phyloP scores from a whole-genome alignment of 1,284 basidiomycete species.

The Ganoderma resinaceum region DNA sequence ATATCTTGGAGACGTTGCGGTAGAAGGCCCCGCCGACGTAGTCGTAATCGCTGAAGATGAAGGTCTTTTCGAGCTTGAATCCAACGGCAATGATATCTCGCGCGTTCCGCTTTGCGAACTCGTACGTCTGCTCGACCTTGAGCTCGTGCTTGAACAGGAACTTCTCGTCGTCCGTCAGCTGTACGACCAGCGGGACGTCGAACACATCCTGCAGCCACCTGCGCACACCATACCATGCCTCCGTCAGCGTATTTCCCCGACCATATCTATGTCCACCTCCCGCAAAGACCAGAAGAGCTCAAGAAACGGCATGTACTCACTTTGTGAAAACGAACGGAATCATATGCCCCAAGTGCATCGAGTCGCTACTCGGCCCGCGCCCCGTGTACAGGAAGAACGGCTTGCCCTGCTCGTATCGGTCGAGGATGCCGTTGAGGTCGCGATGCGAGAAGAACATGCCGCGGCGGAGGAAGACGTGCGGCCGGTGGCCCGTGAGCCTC shows the following conservation, averaged over 20 bases:
- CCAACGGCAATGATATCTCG: constrained; percentile 97
- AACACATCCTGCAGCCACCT: constrained; percentile 99
- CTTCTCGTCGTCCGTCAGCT: constrained; percentile 99
- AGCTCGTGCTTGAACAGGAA: constrained; percentile 97
- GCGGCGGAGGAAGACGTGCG: constrained; percentile 91
- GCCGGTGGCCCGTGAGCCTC: constrained; percentile 86
- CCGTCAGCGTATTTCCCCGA: not conserved
- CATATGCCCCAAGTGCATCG: constrained; percentile 98
- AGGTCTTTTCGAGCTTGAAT: constrained; percentile 92
- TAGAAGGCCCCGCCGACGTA: constrained; percentile 95
- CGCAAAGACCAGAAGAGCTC: not conserved
- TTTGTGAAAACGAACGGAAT: constrained; percentile 98
- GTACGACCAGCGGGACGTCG: constrained; percentile 92
- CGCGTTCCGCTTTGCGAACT: constrained; percentile 88
- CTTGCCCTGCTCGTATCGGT: constrained; percentile 96
- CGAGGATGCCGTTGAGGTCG: constrained; percentile 93
- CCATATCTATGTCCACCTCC: not conserved
- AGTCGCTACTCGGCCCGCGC: constrained; percentile 94
- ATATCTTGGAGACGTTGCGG: constrained; percentile 93
- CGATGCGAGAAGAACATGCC: constrained; percentile 99
- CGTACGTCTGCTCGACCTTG: constrained; percentile 88
- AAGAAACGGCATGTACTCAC: constrained; percentile 52
- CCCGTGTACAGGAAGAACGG: constrained; percentile 99
- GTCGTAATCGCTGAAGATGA: constrained; percentile 95
- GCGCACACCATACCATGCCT: not conserved